Base-by-base conservation (phyloP, 371 early-diverging fungal species). In the Circinella umbellata region DNA sequence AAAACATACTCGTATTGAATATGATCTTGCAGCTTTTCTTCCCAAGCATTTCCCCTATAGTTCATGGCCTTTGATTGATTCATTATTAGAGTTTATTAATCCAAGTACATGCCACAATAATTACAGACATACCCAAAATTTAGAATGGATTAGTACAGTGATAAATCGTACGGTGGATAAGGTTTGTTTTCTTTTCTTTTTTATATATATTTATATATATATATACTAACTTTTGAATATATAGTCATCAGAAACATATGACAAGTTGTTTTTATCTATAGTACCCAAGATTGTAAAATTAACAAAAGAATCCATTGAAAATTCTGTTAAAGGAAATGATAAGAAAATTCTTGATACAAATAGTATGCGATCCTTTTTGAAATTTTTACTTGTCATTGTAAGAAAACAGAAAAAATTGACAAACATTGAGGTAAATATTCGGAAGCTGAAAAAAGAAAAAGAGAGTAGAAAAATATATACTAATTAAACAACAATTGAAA, bases 71-170 rank as follows among this genome's bases (percentile, higher is more conserved):
- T 69, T 90, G 42, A 67, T 92, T 49, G 80, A 82, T 42, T 79
- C 86, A 5, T 71, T 91, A 49, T 74, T 83, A 53, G 80, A 80
- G 46, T 88, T 80, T 67, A 85, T 85, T 17, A 76, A 79, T 47
- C 88, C 88, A 48, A 78, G 69, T 66, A 77, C 81, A 46, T 81
- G 86, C 38, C 85, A 86, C 72, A 93, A 92, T 73, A 78, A 83
- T 48, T 92, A 86, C 80, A 88, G 89, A 69, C 88, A 89, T 71
- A 86, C 85, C 63, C 87, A 88, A 81, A 89, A 86, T 14, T 86
- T 77, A 63, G 80, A 84, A 18, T 81, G 86, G 77, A 69, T 86
- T 38, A 69, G 77, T 7, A 73, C 80, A 3, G 57, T 87, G 46
- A 72, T 85, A 64, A 80, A 83, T 77, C 86, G 84, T 61, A 74